A percentile compares a stretch with the other conserved stretches of the same genome.
Conservation (phyloP, 257 asterid species). For the Solanum rostratum region DNA sequence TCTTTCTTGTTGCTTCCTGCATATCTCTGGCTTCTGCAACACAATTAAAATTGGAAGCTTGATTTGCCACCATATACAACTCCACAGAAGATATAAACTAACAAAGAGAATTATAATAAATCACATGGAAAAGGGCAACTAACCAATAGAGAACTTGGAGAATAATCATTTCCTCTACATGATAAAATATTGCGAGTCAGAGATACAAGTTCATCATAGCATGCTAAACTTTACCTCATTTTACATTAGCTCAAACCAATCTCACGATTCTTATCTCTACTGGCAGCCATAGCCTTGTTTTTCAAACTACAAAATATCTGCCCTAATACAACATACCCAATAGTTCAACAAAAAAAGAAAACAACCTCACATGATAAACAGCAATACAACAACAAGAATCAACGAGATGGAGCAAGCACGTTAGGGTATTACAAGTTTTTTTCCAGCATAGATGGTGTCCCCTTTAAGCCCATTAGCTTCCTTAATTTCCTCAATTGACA, state of each 20-base stretch:
- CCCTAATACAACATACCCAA: neutral
- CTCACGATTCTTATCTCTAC: neutral
- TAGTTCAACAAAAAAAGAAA: neutral
- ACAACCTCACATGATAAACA: neutral
- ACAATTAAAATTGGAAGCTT: neutral
- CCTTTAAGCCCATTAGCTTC: conserved; percentile 25
- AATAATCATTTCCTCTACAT: neutral
- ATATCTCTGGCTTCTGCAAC: neutral
- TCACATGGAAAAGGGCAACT: neutral
- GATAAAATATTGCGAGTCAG: neutral
- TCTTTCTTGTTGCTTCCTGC: too few species aligned
- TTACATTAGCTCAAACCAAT: neutral
- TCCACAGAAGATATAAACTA: neutral
- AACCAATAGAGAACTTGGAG: neutral
- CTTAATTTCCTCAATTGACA: conserved; percentile 26
- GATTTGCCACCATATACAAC: neutral
- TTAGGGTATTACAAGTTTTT: conserved; percentile 20
- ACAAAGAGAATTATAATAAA: neutral
- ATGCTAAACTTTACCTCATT: neutral
- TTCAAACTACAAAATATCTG: neutral
- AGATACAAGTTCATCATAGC: neutral
- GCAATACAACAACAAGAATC: neutral
- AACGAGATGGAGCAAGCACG: neutral
- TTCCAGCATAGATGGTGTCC: conserved; percentile 23
- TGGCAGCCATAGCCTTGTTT: neutral